These are phyloP conservation scores for Diversispora epigaea DNA, from an alignment of 192 early-diverging fungal species.

Conservation along the genomic window DNA sequence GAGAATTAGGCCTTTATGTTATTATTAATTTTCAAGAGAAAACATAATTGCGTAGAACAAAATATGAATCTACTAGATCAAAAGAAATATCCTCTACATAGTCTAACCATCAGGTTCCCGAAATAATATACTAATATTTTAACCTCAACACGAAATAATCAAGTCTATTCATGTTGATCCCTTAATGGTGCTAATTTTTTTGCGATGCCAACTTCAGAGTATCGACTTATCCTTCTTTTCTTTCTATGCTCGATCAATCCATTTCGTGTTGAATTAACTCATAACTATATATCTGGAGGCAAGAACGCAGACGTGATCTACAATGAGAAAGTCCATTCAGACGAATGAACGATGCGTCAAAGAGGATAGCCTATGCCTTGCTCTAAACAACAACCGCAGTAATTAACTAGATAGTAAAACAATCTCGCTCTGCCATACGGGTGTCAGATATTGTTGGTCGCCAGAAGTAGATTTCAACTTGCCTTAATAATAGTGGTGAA, in stretches of 20 bases:
- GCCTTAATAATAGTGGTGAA: no score
- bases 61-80: conserved; percentile 18
- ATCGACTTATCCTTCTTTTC: conserved; percentile 30
- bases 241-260: conserved; percentile 31
- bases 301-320: conserved; percentile 25
- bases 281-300: conserved; percentile 32
- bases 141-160: conserved; percentile 31
- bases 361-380: conserved; percentile 32
- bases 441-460: conserved; percentile 24
- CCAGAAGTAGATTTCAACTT: no score
- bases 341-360: conserved; percentile 29
- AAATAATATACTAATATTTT: conserved; percentile 31
- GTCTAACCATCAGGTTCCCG: conserved; percentile 27
- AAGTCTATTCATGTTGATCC: conserved; percentile 32
- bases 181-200: conserved; percentile 33
- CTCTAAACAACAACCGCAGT: conserved; percentile 33
- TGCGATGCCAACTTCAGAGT: conserved; percentile 26
- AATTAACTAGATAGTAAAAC: no score
- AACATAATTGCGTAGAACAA: conserved; percentile 24
- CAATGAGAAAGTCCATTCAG: conserved; percentile 16
- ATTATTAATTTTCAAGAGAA: conserved; percentile 29
- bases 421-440: conserved; percentile 32
- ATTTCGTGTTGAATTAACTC: conserved; percentile 31
- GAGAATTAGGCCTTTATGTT: not conserved
- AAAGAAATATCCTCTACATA: conserved; percentile 21